Evolutionary conservation across 495 filamentous ascomycete species (phyloP).

Genomic region (Pseudevernia furfuracea): DNA sequence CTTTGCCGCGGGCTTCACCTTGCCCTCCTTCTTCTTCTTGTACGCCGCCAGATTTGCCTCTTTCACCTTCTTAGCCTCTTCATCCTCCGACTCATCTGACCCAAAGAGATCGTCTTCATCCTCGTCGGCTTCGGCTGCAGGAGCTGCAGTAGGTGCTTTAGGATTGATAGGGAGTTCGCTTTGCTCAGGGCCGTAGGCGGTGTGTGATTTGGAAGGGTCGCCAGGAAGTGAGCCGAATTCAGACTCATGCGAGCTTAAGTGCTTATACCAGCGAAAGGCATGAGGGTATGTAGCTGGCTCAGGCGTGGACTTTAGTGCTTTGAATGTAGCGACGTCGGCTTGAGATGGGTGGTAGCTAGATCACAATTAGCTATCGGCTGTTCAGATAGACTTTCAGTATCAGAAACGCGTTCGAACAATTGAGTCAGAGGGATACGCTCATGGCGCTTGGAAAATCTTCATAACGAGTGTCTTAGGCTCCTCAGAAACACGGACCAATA

Average conservation of each 20-base stretch:
- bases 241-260: conserved; percentile 82
- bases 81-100: conserved; percentile 79
- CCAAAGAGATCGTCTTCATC: conserved; percentile 88
- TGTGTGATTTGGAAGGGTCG: conserved; percentile 80
- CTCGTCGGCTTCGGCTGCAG: conserved; percentile 54
- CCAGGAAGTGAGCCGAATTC: conserved; percentile 88
- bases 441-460: conserved; percentile 73
- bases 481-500: conserved; percentile 99
- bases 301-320: conserved; percentile 70
- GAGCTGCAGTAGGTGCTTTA: conserved; percentile 68
- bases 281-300: conserved; percentile 82
- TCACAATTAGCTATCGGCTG: conserved; percentile 30
- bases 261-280: conserved; percentile 96
- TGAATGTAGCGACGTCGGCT: conserved; percentile 92
- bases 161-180: conserved; percentile 65
- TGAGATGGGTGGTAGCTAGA: conserved; percentile 75
- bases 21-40: conserved; percentile 91
- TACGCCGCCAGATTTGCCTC: conserved; percentile 88
- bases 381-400: too few species aligned
- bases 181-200: conserved; percentile 83
- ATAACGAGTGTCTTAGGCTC: conserved; percentile 90
- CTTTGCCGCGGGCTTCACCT: conserved; percentile 87
- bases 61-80: conserved; percentile 70
- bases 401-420: background rate
- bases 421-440: conserved; percentile 73